A percentile compares a stretch with the other conserved stretches of the same genome.
Evolutionary conservation across 495 filamentous ascomycete species (phyloP).

Genomic region (Hypoxylon subgilvum): DNA sequence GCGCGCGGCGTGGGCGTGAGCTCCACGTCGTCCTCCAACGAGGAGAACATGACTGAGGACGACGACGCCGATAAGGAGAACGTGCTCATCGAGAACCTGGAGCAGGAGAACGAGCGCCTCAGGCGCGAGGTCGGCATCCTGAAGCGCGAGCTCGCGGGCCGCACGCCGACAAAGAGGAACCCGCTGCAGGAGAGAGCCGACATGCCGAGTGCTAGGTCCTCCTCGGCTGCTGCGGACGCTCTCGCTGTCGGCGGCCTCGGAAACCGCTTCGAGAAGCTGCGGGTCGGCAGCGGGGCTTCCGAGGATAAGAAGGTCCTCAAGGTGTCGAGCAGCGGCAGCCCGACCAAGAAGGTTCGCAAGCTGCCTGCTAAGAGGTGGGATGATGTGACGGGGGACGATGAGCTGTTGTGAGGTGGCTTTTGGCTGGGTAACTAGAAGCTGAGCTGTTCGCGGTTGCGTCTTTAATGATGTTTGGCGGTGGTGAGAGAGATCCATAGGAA

Average conservation of each 20-base stretch:
- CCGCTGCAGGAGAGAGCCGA: constrained; percentile 54
- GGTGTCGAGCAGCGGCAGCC: constrained; percentile 31
- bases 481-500: neutral
- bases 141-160: constrained; percentile 53
- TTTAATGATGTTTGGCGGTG: neutral
- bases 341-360: constrained; percentile 52
- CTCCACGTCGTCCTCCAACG: constrained; percentile 26
- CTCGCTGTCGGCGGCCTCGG: constrained; percentile 30
- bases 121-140: constrained; percentile 58
- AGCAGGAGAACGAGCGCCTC: constrained; percentile 66
- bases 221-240: neutral
- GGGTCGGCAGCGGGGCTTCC: constrained; percentile 20
- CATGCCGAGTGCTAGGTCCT: constrained; percentile 29
- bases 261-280: constrained; percentile 38
- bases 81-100: constrained; percentile 60
- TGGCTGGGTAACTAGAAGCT: no score
- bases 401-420: constrained; percentile 46
- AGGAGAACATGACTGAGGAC: constrained; percentile 41
- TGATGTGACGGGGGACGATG: constrained; percentile 41
- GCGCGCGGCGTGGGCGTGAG: constrained; percentile 65
- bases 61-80: constrained; percentile 61
- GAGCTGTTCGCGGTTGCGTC: neutral
- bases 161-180: constrained; percentile 51
- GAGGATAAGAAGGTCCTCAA: constrained; percentile 34
- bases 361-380: constrained; percentile 47